These are phyloP conservation scores for Talaromyces wortmannii DNA, from an alignment of 495 filamentous ascomycete species.

Conservation along the genomic window DNA sequence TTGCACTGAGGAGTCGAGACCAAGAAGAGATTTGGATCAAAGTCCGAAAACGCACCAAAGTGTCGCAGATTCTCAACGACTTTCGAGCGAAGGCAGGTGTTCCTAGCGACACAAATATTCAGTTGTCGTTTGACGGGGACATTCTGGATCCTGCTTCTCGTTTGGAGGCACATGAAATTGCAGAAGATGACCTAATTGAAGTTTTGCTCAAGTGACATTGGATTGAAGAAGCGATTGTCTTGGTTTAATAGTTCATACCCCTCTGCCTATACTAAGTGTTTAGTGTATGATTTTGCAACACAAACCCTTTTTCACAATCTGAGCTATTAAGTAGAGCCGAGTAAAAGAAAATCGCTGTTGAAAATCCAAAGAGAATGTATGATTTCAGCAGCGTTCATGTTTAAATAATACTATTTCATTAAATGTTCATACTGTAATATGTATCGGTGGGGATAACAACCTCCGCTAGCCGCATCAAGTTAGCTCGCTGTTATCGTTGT, in stretches of 20 bases:
- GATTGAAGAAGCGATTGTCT: neutral
- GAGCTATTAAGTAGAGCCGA: no score
- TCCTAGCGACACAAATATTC: conserved; percentile 41
- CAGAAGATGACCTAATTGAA: conserved; percentile 73
- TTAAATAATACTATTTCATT: no score
- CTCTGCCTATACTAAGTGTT: neutral
- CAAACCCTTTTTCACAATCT: no score
- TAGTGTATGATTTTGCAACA: no score
- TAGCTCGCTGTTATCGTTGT: no score
- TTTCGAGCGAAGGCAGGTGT: conserved; percentile 44
- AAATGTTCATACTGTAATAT: neutral
- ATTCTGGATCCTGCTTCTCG: conserved; percentile 51
- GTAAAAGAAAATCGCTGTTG: no score
- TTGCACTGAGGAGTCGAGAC: conserved; percentile 55
- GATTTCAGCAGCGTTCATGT: no score
- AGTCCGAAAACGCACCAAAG: conserved; percentile 47
- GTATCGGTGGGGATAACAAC: neutral
- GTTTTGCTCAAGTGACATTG: conserved; percentile 51
- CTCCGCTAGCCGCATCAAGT: no score
- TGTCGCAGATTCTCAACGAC: conserved; percentile 46
- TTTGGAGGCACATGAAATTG: conserved; percentile 66
- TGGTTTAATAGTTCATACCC: neutral
- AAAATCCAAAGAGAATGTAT: no score
- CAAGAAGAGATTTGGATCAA: conserved; percentile 49
- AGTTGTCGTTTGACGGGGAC: conserved; percentile 77